Conservation (phyloP, 2,329 filamentous ascomycete genomes). For the Colletotrichum lentis region DNA sequence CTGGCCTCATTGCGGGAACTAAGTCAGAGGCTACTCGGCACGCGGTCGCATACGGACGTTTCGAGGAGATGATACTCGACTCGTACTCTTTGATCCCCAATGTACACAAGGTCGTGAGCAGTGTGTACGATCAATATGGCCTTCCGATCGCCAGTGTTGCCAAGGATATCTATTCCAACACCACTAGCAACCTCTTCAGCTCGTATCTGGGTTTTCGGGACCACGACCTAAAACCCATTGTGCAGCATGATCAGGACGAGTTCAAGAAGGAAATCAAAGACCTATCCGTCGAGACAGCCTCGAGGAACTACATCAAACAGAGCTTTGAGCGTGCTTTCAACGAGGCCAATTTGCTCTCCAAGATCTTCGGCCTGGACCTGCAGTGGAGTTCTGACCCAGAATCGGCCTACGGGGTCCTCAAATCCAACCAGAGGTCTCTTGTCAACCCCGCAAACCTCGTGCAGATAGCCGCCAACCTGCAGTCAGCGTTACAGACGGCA, state of each 20-base stretch:
- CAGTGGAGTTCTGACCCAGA: constrained; percentile 59
- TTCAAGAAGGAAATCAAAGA: constrained; percentile 62
- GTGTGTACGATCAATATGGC: constrained; percentile 62
- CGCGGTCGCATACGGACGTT: constrained; percentile 67
- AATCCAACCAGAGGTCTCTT: constrained; percentile 58
- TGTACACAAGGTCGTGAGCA: constrained; percentile 60
- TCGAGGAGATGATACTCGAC: constrained; percentile 65
- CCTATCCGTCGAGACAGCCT: constrained; percentile 61
- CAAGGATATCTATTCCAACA: constrained; percentile 62
- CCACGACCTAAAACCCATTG: constrained; percentile 60
- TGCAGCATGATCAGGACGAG: constrained; percentile 62
- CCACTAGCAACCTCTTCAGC: constrained; percentile 62
- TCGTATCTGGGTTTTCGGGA: constrained; percentile 63
- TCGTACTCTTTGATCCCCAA: constrained; percentile 66
- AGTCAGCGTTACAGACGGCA: constrained; percentile 57
- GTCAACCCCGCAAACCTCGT: constrained; percentile 63
- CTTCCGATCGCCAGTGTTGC: constrained; percentile 55
- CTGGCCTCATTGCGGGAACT: constrained; percentile 61
- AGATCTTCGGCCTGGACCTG: constrained; percentile 65
- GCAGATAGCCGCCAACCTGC: constrained; percentile 60
- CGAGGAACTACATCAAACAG: constrained; percentile 67
- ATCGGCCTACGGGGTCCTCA: constrained; percentile 62
- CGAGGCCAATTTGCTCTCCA: constrained; percentile 62
- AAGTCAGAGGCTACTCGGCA: constrained; percentile 67
- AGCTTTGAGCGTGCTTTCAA: constrained; percentile 66